Conservation (phyloP, 2,329 filamentous ascomycete genomes). For the Claviceps pusilla region DNA sequence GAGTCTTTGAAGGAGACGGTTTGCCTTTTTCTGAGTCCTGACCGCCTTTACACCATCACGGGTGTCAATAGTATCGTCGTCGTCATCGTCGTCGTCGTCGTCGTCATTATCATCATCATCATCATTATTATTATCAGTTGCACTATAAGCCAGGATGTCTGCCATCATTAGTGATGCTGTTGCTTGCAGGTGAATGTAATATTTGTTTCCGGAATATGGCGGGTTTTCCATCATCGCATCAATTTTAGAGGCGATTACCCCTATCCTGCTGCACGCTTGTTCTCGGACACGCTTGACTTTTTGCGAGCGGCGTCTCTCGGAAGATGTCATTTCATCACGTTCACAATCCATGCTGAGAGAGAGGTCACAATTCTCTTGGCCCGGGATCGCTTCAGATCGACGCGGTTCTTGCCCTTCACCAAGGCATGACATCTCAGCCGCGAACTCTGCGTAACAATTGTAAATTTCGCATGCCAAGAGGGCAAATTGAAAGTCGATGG, state of each 20-base stretch:
- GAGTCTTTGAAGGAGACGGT: constrained; percentile 13
- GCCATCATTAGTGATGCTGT: constrained; percentile 63
- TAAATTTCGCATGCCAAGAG: constrained; percentile 73
- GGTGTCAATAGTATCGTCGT: background rate
- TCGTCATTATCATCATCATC: background rate
- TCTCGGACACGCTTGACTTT: constrained; percentile 26
- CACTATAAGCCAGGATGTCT: constrained; percentile 42
- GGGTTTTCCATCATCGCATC: constrained; percentile 54
- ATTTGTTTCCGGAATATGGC: constrained; percentile 53
- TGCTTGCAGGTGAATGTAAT: constrained; percentile 55
- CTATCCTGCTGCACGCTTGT: constrained; percentile 43
- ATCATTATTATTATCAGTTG: background rate
- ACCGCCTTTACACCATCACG: constrained; percentile 13
- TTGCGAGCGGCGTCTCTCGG: constrained; percentile 1
- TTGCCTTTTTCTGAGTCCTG: constrained; percentile 16
- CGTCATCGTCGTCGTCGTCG: background rate
- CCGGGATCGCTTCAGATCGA: constrained; percentile 3
- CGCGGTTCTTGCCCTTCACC: constrained; percentile 7
- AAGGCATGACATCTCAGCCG: constrained; percentile 25
- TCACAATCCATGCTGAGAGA: background rate
- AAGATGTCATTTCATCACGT: background rate
- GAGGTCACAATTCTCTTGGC: background rate
- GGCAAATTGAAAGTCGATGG: constrained; percentile 66
- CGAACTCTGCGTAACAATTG: constrained; percentile 48
- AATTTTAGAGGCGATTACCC: constrained; percentile 51